Evolutionary conservation across 495 filamentous ascomycete species (phyloP).

Genomic region (Cercophora samala): DNA sequence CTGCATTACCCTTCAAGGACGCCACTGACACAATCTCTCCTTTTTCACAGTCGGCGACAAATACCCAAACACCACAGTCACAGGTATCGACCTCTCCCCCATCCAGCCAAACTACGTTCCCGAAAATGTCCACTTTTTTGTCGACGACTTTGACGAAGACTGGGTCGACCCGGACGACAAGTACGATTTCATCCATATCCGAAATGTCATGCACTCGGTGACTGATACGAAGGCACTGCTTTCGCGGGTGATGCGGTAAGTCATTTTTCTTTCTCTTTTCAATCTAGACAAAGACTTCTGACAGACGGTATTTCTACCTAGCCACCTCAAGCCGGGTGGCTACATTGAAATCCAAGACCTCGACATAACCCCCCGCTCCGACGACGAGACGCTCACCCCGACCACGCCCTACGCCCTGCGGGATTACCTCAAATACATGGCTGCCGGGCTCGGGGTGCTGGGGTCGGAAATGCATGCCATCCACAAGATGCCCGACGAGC

Average conservation of each 20-base stretch:
- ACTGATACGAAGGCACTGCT: constrained; percentile 37
- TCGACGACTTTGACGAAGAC: constrained; percentile 59
- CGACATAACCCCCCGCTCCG: constrained; percentile 35
- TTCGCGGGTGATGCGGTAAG: constrained; percentile 36
- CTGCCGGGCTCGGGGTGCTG: constrained; percentile 27
- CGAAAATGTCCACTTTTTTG: constrained; percentile 57
- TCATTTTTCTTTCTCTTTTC: neutral
- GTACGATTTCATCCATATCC: constrained; percentile 58
- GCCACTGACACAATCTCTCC: constrained; percentile 16
- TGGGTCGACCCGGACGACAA: constrained; percentile 53
- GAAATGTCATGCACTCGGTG: constrained; percentile 50
- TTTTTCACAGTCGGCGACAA: constrained; percentile 35
- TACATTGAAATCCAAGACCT: constrained; percentile 56
- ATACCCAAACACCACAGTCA: constrained; percentile 50
- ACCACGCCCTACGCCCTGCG: constrained; percentile 37
- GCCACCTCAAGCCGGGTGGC: constrained; percentile 50
- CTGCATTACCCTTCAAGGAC: neutral
- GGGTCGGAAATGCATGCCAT: constrained; percentile 33
- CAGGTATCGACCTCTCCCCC: constrained; percentile 64
- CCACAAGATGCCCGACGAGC: constrained; percentile 14
- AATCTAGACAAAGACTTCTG: neutral
- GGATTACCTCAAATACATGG: constrained; percentile 34
- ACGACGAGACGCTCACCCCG: constrained; percentile 40
- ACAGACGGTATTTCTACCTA: constrained; percentile 13
- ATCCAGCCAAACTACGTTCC: constrained; percentile 59